phyloP scores from a whole-genome alignment of 2,329 filamentous ascomycete genomes.

The Pyrenophora teres region DNA sequence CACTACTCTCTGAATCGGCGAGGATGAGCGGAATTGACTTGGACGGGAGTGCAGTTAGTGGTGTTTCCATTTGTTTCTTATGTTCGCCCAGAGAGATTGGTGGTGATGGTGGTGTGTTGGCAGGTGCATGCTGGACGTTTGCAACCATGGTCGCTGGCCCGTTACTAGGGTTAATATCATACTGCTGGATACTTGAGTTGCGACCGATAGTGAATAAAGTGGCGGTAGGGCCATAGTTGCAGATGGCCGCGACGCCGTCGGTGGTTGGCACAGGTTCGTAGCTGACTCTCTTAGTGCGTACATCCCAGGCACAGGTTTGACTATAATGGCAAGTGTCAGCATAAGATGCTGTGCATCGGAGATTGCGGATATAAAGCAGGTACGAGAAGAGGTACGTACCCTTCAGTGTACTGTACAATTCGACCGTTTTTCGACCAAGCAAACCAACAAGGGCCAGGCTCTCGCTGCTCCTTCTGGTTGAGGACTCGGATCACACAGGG shows the following conservation, averaged over 20 bases:
- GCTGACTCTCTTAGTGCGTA: slow-evolving; percentile 94
- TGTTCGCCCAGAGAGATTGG: slow-evolving; percentile 80
- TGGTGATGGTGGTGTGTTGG: slow-evolving; percentile 77
- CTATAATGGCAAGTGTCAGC: slow-evolving; percentile 49
- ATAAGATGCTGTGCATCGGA: slow-evolving; percentile 1
- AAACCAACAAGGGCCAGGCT: slow-evolving; percentile 88
- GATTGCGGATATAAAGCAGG: not conserved
- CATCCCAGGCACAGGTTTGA: slow-evolving; percentile 94
- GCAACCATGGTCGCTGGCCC: slow-evolving; percentile 74
- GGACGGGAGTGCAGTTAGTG: slow-evolving; percentile 36
- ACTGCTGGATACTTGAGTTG: slow-evolving; percentile 91
- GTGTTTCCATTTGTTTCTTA: slow-evolving; percentile 50
- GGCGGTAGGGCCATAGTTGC: slow-evolving; percentile 88
- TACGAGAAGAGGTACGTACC: slow-evolving; percentile 62
- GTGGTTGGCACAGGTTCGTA: slow-evolving; percentile 86
- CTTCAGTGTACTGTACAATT: slow-evolving; percentile 88
- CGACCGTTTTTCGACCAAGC: slow-evolving; percentile 98
- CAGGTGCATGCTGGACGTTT: slow-evolving; percentile 83
- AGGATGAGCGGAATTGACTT: slow-evolving; percentile 41
- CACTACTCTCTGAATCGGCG: slow-evolving; percentile 67
- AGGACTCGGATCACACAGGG: slow-evolving; percentile 89
- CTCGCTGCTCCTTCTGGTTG: slow-evolving; percentile 75
- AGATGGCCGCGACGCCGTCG: slow-evolving; percentile 78
- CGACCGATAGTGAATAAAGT: slow-evolving; percentile 87
- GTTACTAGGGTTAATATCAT: slow-evolving; percentile 76